phyloP scores from a whole-genome alignment of 202 grass and related monocot species.

The Cymbopogon flexuosus region DNA sequence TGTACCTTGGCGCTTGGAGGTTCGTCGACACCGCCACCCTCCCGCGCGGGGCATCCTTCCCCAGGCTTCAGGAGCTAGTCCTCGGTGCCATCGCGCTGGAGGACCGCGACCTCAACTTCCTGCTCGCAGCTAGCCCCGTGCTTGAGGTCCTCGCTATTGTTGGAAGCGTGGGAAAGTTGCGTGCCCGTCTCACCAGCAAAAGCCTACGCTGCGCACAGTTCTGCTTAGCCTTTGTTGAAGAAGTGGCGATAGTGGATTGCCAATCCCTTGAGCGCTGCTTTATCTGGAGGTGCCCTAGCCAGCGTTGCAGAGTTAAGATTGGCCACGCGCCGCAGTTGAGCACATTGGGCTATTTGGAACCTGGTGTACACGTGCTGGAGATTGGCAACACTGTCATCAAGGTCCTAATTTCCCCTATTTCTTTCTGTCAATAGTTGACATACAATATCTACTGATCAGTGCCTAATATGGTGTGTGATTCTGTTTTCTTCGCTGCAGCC shows the following conservation, averaged over 20 bases:
- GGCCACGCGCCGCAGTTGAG: not conserved
- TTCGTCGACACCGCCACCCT: slow-evolving; percentile 7
- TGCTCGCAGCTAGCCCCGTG: slow-evolving; percentile 32
- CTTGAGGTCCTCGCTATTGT: slow-evolving; percentile 34
- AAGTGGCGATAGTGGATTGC: not conserved
- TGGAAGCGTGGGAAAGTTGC: not conserved
- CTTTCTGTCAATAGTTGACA: not conserved
- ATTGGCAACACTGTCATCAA: slow-evolving; percentile 23
- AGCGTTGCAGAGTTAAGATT: not conserved
- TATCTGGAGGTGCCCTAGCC: not conserved
- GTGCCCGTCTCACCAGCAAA: not conserved
- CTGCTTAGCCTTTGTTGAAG: not conserved
- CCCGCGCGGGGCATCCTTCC: slow-evolving; percentile 12
- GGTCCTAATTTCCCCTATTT: not conserved
- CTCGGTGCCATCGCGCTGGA: slow-evolving; percentile 1
- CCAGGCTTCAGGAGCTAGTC: slow-evolving; percentile 20
- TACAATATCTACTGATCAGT: not conserved
- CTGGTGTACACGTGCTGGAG: not conserved
- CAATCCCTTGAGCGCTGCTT: not conserved
- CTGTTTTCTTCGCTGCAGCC: not conserved
- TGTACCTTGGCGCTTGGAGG: slow-evolving; percentile 19
- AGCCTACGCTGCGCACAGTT: slow-evolving; percentile 3
- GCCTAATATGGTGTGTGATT: not conserved
- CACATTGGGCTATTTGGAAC: not conserved
- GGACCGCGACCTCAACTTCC: slow-evolving; percentile 1